Evolutionary conservation across 23 red algal species (phyloP).

Genomic region (Gracilaria domingensis): DNA sequence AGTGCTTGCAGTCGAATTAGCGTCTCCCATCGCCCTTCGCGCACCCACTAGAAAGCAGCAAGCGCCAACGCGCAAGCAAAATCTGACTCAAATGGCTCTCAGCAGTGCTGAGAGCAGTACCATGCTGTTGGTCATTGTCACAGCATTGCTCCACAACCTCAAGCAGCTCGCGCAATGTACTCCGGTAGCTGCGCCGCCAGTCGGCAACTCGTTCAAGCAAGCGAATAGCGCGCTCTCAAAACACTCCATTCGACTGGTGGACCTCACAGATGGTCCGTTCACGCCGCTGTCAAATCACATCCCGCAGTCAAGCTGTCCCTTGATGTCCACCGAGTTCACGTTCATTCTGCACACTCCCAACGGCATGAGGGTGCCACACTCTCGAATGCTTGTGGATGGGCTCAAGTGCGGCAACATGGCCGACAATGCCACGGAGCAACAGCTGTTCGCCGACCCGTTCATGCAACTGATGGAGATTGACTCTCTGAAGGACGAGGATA

Average conservation of each 20-base stretch:
- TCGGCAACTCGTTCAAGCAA: background rate
- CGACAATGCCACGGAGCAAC: slow-evolving; percentile 33
- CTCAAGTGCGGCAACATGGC: slow-evolving; percentile 3
- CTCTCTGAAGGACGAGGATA: slow-evolving; percentile 13
- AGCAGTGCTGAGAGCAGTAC: background rate
- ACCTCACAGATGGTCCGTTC: slow-evolving; percentile 50
- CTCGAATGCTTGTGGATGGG: slow-evolving; percentile 41
- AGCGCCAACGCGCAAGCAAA: no score
- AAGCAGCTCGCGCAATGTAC: background rate
- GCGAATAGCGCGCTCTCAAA: background rate
- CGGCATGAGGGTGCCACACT: slow-evolving; percentile 38
- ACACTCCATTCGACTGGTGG: background rate
- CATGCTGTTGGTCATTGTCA: background rate
- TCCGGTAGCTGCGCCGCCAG: background rate
- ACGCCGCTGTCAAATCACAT: background rate
- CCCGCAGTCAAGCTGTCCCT: slow-evolving; percentile 9
- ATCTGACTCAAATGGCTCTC: no score
- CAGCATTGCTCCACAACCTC: background rate
- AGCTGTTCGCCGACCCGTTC: slow-evolving; percentile 28
- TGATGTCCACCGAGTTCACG: slow-evolving; percentile 19
- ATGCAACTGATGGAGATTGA: slow-evolving; percentile 49
- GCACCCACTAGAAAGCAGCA: no score
- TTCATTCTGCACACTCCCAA: slow-evolving; percentile 23
- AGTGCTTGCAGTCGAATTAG: no score
- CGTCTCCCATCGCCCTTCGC: no score